A percentile compares a stretch with the other conserved stretches of the same genome.
Conservation (phyloP, 495 filamentous ascomycete genomes). For the Penicillium soppii region DNA sequence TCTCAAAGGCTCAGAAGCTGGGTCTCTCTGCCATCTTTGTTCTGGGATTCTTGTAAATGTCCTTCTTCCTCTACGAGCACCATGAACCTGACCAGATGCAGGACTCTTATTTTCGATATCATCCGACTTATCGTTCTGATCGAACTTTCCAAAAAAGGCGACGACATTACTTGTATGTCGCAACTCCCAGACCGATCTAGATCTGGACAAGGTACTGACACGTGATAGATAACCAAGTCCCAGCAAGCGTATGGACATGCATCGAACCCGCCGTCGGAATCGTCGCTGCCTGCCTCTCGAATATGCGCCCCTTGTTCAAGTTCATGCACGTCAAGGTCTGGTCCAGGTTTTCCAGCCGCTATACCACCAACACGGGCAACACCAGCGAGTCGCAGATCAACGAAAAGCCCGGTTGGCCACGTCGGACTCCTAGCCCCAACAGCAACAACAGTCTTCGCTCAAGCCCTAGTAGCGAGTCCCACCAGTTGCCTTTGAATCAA, state of each 20-base stretch:
- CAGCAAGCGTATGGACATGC: constrained; percentile 36
- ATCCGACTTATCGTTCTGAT: constrained; percentile 26
- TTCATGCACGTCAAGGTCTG: constrained; percentile 20
- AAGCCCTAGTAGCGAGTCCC: not conserved
- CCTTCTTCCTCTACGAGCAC: not conserved
- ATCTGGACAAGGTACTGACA: not conserved
- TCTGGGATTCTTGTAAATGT: constrained; percentile 35
- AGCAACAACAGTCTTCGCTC: not conserved
- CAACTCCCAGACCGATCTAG: not conserved
- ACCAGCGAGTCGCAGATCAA: constrained; percentile 14
- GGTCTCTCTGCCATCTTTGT: constrained; percentile 42
- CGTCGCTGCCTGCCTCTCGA: constrained; percentile 33
- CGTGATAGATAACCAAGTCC: constrained; percentile 28
- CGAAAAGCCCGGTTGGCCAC: constrained; percentile 14
- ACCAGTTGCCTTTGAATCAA: not conserved
- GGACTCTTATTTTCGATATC: constrained; percentile 31
- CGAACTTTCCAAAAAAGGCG: constrained; percentile 16
- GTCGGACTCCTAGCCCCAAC: constrained; percentile 12
- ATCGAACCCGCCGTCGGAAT: constrained; percentile 37
- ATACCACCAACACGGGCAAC: constrained; percentile 4
- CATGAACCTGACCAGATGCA: not conserved
- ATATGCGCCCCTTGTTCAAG: constrained; percentile 35
- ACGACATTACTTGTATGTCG: constrained; percentile 29
- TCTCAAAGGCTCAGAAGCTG: constrained; percentile 36
- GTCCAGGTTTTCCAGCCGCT: not conserved